Percentiles rank a stretch among this genome's conserved stretches.
Conservation (phyloP, 2,329 filamentous ascomycete genomes). For the Cercospora sesami region DNA sequence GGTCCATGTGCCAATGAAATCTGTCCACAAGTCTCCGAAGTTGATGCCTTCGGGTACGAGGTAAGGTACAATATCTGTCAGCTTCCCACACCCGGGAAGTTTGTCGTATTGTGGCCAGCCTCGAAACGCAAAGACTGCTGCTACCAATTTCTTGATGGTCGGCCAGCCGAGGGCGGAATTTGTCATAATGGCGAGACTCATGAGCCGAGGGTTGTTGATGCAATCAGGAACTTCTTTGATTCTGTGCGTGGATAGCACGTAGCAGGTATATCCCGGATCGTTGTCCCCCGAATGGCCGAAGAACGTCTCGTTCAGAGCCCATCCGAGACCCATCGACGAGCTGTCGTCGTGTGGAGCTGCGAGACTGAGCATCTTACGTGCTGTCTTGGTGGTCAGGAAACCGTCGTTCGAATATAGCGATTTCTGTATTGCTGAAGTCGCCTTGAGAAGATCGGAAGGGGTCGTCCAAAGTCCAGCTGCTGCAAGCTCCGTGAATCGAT, state of each 20-base stretch:
- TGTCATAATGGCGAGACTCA: conserved; percentile 27
- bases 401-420: conserved; percentile 17
- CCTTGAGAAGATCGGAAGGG: conserved; percentile 30
- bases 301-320: conserved; percentile 20
- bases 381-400: conserved; percentile 23
- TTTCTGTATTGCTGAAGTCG: conserved; percentile 26
- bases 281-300: conserved; percentile 31
- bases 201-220: conserved; percentile 9
- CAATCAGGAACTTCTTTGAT: background rate
- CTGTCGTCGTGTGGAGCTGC: conserved; percentile 1
- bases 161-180: conserved; percentile 22
- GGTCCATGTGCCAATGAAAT: conserved; percentile 17
- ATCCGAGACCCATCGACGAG: conserved; percentile 24
- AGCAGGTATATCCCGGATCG: conserved; percentile 29
- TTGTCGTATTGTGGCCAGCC: conserved; percentile 19
- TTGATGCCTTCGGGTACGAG: conserved; percentile 12
- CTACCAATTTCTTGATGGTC: conserved; percentile 19
- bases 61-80: conserved; percentile 17
- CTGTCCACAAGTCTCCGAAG: conserved; percentile 7
- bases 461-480: conserved; percentile 35
- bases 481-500: conserved; percentile 29
- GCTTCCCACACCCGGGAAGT: conserved; percentile 8
- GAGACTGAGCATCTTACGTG: conserved; percentile 29
- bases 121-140: conserved; percentile 24
- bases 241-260: conserved; percentile 22